These are phyloP conservation scores for Coemansia sp. DNA, from an alignment of 192 early-diverging fungal species.

Conservation along the genomic window DNA sequence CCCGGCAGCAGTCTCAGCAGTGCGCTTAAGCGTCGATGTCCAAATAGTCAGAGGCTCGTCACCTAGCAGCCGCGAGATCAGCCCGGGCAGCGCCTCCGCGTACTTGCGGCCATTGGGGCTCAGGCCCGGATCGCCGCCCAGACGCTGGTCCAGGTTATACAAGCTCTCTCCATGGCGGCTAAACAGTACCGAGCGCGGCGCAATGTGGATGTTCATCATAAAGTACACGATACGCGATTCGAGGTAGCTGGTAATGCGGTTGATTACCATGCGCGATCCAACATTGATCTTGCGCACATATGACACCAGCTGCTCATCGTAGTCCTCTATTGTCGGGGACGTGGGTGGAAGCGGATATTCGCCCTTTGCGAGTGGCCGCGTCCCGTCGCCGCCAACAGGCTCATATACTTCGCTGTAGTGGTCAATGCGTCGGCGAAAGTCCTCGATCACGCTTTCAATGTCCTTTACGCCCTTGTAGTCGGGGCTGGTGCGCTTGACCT, in stretches of 20 bases:
- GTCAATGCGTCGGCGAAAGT: constrained; percentile 87
- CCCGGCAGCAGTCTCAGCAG: constrained; percentile 81
- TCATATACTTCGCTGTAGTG: constrained; percentile 94
- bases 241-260: constrained; percentile 93
- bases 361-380: constrained; percentile 46
- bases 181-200: constrained; percentile 91
- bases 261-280: constrained; percentile 85
- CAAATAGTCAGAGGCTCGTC: constrained; percentile 82
- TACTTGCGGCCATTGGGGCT: constrained; percentile 85
- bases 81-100: constrained; percentile 75
- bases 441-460: constrained; percentile 80
- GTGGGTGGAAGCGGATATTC: constrained; percentile 51
- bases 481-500: constrained; percentile 92
- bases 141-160: constrained; percentile 87
- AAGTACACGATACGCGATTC: constrained; percentile 97
- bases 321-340: constrained; percentile 44
- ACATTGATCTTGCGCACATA: constrained; percentile 97
- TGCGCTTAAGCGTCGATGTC: constrained; percentile 95
- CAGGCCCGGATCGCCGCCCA: constrained; percentile 93
- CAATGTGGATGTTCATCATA: constrained; percentile 98
- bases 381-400: constrained; percentile 65
- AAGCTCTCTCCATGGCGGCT: constrained; percentile 90
- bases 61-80: constrained; percentile 76
- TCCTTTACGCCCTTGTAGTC: constrained; percentile 87
- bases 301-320: constrained; percentile 66